phyloP scores from a whole-genome alignment of 1,139 yeast genomes.

The Scheffersomyces lignicola region DNA sequence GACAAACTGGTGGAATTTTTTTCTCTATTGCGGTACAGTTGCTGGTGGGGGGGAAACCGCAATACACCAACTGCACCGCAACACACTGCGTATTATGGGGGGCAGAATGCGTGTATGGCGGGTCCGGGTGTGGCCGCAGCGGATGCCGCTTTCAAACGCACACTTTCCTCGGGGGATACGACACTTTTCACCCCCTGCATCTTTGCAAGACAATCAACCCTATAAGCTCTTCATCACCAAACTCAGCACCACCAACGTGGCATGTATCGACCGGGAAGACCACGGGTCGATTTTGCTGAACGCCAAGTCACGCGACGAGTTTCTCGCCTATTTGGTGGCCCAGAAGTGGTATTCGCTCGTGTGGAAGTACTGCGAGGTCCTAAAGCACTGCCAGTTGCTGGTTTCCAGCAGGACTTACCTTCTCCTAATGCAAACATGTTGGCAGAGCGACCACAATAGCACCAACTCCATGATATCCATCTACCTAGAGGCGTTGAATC shows the following conservation, averaged over 20 bases:
- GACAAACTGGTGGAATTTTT: no score
- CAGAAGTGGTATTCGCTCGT: not conserved
- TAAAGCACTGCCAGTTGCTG: slow-evolving; percentile 1
- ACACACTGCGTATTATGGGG: no score
- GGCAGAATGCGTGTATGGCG: no score
- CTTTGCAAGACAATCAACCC: not conserved
- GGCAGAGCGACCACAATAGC: not conserved
- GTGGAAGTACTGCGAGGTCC: slow-evolving; percentile 3
- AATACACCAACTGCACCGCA: no score
- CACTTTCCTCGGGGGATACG: no score
- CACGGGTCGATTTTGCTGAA: not conserved
- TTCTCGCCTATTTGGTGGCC: slow-evolving; percentile 1
- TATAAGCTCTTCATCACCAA: not conserved
- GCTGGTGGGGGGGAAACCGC: no score
- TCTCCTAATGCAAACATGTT: slow-evolving; percentile 1
- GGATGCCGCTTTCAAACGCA: no score
- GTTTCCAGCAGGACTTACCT: slow-evolving; percentile 4
- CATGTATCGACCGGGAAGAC: not conserved
- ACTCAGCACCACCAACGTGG: not conserved
- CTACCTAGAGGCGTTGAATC: slow-evolving; percentile 15
- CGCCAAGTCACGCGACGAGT: not conserved
- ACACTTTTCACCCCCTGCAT: not conserved
- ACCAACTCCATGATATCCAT: slow-evolving; percentile 11
- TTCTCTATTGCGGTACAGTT: no score
- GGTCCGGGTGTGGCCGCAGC: no score